Percentiles rank a stretch among this genome's conserved stretches.
Conservation (phyloP, 257 asterid genomes). For the Solanum etuberosum region DNA sequence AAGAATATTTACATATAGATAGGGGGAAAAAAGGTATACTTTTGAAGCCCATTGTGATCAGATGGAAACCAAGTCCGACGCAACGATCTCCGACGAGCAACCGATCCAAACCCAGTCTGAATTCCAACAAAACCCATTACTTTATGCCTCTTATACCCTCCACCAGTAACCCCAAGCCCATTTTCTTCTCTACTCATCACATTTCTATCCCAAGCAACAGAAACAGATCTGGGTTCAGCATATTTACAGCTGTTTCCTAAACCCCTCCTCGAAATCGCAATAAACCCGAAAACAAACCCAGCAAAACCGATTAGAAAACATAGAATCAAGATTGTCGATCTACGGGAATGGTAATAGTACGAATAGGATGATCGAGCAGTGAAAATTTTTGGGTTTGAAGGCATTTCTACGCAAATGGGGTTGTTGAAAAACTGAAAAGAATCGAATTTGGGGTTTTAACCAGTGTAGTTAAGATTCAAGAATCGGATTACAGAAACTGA, state of each 20-base stretch:
- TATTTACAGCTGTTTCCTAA: slow-evolving; percentile 8
- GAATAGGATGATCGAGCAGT: slow-evolving; percentile 38
- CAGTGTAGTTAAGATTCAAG: background rate
- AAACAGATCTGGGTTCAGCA: background rate
- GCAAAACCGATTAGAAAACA: slow-evolving; percentile 37
- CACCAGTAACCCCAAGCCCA: slow-evolving; percentile 18
- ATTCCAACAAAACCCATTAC: slow-evolving; percentile 93
- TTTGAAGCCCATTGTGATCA: slow-evolving; percentile 57
- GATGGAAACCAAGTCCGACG: slow-evolving; percentile 94
- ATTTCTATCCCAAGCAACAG: slow-evolving; percentile 5
- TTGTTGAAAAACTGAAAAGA: background rate
- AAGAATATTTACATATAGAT: background rate
- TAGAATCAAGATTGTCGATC: slow-evolving; percentile 38
- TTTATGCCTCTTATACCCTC: slow-evolving; percentile 54
- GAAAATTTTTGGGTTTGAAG: slow-evolving; percentile 68
- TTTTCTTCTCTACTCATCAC: slow-evolving; percentile 14
- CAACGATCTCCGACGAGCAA: slow-evolving; percentile 62
- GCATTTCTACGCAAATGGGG: slow-evolving; percentile 22
- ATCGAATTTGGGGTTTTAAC: too few relatives aligned
- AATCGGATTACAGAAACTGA: background rate
- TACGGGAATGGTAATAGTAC: slow-evolving; percentile 10
- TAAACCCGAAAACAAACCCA: slow-evolving; percentile 41
- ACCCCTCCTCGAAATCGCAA: slow-evolving; percentile 30
- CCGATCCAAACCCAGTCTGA: slow-evolving; percentile 85
- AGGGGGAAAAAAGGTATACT: slow-evolving; percentile 35